Evolutionary conservation across 2,329 filamentous ascomycete species (phyloP).

Genomic region (Aureobasidium sp.): DNA sequence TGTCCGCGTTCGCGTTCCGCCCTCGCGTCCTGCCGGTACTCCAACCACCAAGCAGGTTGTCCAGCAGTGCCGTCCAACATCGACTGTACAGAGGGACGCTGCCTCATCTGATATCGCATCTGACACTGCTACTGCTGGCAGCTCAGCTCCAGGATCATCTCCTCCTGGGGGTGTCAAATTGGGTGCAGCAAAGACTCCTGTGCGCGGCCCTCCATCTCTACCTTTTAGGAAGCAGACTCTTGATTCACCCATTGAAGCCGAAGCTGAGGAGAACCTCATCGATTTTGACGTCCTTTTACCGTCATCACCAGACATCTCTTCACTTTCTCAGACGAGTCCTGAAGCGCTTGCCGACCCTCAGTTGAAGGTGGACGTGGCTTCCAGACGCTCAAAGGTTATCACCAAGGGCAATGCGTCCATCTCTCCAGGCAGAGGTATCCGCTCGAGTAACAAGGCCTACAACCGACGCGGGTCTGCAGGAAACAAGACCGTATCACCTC

Average conservation of each 20-base stretch:
- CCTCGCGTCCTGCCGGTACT: not conserved
- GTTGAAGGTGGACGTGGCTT: not conserved
- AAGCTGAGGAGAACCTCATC: slow-evolving; percentile 19
- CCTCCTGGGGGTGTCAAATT: not conserved
- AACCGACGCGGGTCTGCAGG: not conserved
- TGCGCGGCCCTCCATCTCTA: not conserved
- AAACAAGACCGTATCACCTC: not conserved
- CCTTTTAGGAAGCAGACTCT: slow-evolving; percentile 14
- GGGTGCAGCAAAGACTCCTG: slow-evolving; percentile 5
- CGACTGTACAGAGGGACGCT: not conserved
- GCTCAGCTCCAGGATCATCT: not conserved
- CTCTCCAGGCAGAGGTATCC: not conserved
- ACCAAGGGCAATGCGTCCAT: not conserved
- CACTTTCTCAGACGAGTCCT: not conserved
- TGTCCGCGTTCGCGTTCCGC: not conserved
- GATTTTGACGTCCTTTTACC: slow-evolving; percentile 18
- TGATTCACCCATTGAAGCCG: slow-evolving; percentile 12
- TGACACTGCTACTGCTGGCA: not conserved
- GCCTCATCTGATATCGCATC: not conserved
- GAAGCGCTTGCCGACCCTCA: not conserved
- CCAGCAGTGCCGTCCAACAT: not conserved
- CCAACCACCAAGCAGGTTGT: not conserved
- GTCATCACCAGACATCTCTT: not conserved
- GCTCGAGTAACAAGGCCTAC: not conserved
- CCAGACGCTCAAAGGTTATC: not conserved